Conservation (phyloP, 2,329 filamentous ascomycete genomes). For the Pseudogymnoascus sp. region DNA sequence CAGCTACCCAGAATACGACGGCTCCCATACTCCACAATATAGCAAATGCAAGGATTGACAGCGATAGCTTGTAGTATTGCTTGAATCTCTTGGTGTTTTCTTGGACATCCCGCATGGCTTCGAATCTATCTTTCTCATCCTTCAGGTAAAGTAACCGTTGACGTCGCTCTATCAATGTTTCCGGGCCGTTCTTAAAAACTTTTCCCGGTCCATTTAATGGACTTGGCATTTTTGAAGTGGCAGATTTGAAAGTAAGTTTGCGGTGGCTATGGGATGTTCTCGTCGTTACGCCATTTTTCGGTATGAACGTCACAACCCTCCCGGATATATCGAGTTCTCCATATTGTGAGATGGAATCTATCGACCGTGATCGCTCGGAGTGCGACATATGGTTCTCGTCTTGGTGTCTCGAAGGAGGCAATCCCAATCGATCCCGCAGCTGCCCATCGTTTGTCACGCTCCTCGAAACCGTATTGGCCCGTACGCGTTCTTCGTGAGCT, state of each 20-base stretch:
- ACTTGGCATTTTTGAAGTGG: not conserved
- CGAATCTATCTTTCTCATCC: slow-evolving; percentile 53
- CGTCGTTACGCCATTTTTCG: not conserved
- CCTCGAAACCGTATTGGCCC: slow-evolving; percentile 46
- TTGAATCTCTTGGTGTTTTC: slow-evolving; percentile 49
- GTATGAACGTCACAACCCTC: slow-evolving; percentile 24
- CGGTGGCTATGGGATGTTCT: not conserved
- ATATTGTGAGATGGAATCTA: slow-evolving; percentile 20
- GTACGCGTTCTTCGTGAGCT: slow-evolving; percentile 48
- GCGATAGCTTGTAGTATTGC: slow-evolving; percentile 49
- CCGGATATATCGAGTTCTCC: slow-evolving; percentile 31
- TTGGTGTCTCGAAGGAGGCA: slow-evolving; percentile 24
- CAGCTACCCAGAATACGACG: slow-evolving; percentile 55
- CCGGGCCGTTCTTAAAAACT: not conserved
- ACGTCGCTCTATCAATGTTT: slow-evolving; percentile 13
- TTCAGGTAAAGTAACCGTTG: slow-evolving; percentile 47
- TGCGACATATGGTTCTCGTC: slow-evolving; percentile 11
- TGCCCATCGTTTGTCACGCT: slow-evolving; percentile 47
- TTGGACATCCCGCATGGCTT: slow-evolving; percentile 61
- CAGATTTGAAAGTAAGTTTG: not conserved
- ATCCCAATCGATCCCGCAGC: slow-evolving; percentile 33
- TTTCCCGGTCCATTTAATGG: not conserved
- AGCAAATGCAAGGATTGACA: slow-evolving; percentile 52
- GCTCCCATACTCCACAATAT: slow-evolving; percentile 61
- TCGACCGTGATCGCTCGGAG: slow-evolving; percentile 12